These are phyloP conservation scores for Pyrus pyrifolia DNA, from an alignment of 306 rosid genomes.

Conservation along the genomic window DNA sequence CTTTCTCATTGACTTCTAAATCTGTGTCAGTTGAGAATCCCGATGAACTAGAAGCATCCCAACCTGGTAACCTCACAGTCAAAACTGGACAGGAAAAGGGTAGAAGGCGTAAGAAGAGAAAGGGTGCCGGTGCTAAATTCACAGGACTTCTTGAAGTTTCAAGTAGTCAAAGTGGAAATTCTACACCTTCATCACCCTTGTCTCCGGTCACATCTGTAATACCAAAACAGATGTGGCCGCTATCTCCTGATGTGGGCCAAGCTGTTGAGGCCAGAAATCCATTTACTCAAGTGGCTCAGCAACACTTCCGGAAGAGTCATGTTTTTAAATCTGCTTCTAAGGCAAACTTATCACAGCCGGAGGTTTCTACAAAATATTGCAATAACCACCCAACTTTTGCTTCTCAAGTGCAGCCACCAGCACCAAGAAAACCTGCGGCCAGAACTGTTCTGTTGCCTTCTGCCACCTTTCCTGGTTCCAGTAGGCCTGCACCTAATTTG, in stretches of 20 bases:
- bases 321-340: slow-evolving; percentile 24
- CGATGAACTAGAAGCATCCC: slow-evolving; percentile 37
- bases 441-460: slow-evolving; percentile 42
- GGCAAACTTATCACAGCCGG: slow-evolving; percentile 25
- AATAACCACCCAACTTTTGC: slow-evolving; percentile 17
- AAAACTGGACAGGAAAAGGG: slow-evolving; percentile 68
- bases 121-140: slow-evolving; percentile 44
- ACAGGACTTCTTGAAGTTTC: slow-evolving; percentile 67
- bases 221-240: slow-evolving; percentile 39
- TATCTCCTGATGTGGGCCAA: slow-evolving; percentile 47
- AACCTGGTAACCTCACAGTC: slow-evolving; percentile 41
- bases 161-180: slow-evolving; percentile 94
- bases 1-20: slow-evolving; percentile 28
- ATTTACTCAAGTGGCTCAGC: slow-evolving; percentile 24
- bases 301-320: slow-evolving; percentile 21
- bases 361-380: slow-evolving; percentile 13
- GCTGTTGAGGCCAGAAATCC: slow-evolving; percentile 31
- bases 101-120: slow-evolving; percentile 68
- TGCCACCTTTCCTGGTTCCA: slow-evolving; percentile 40
- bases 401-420: slow-evolving; percentile 27
- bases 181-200: slow-evolving; percentile 90
- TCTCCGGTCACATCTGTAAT: slow-evolving; percentile 51
- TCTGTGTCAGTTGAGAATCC: slow-evolving; percentile 26
- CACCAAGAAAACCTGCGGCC: slow-evolving; percentile 24
- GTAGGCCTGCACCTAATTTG: slow-evolving; percentile 26